Base-by-base conservation (phyloP, 176 grass and related monocot genomes). In the Musa beccarii region DNA sequence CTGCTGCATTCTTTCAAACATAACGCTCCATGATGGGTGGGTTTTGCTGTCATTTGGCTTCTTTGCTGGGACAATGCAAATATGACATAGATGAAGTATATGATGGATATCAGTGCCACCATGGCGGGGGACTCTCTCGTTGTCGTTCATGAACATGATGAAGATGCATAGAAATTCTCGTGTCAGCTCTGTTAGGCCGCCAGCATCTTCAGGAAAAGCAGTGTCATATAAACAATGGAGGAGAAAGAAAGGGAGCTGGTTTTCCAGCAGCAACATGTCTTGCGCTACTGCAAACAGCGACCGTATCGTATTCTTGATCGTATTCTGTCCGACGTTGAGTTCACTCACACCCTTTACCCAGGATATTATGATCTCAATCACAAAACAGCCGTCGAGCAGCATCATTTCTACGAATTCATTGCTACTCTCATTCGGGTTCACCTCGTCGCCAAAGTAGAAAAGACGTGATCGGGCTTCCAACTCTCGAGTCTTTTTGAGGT, bases 201-300 rank as follows among this genome's bases (percentile, higher is more conserved):
- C 43, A 14, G 49, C 10, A 29, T 17, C 2, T 25, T 51, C 9
- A 51, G n/a, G 6, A 43, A 63, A 3, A 4, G 22, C 19, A 9
- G 12, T 1, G 59, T 8, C 51, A 0, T 43, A 59, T n/a, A 83
- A 56, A 2, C 14, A 51, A 49, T 68, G 16, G 28, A 84, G 59
- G n/a, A 84, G 57, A 2, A 80, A 61, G 12, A 84, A n/a, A 73
- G 82, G 76, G 26, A 84, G 59, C 63, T 84, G 76, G 70, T 84
- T 84, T 61, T 84, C 82, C 21, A 84, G 69, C 64, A 84, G 49
- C 55, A 84, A 70, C 77, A 84, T 79, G 52, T 84, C 82, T 13
- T 59, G 16, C 62, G 54, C 75, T 52, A 84, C 52, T 50, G 73
- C 82, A 80, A 49, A 75, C 75, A 1, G 25, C 25, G 66, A 84